Base-by-base conservation (phyloP, 2,329 filamentous ascomycete genomes). In the Aspergillus candidus region DNA sequence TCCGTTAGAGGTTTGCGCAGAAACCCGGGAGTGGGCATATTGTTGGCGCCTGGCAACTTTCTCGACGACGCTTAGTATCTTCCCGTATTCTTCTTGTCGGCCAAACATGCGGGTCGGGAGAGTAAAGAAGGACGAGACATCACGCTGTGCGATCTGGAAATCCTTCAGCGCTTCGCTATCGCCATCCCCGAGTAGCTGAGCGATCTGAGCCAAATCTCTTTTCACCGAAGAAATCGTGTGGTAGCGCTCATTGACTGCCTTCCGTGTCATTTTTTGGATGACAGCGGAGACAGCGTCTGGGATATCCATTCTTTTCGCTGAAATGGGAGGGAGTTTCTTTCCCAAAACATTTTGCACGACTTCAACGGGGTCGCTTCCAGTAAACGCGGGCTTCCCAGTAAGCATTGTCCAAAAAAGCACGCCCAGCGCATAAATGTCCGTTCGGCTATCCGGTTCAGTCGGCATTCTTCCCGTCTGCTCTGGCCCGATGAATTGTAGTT, bases 381-480 rank as follows among this genome's bases (percentile, higher is more conserved):
- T 83, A 53, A 93, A 95, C 0, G 88, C 85, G 3, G 86, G 79
- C 55, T 83, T 79, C 22, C 89, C 88, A 2, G 87, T 86, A 36
- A 94, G 72, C 58, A 94, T 78, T 7, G 80, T 87, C 84, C 88
- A 96, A 63, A 96, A 91, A 1, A 96, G 67, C 32, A 96, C 83
- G 4, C 91, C 91, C 1, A 96, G 72, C 0, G 88, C 90, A 69
- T 96, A 96, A 29, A 96, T 94, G 65, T 97, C 91, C 12, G 91
- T 96, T 33, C 91, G 80, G 35, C 80, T 87, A 66, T 96, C 91
- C 1, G 91, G 91, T 63, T 96, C 90, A 3, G 87, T 88, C 3
- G 89, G 87, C 78, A 96, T 85, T 14, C 91, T 83, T 11, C 91
- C 91, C 2, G 91, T 96, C 71, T 96, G 91, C 62, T 97, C 91